Evolutionary conservation across 371 early-diverging fungal species (phyloP).

Genomic region (Lichtheimia ramosa): DNA sequence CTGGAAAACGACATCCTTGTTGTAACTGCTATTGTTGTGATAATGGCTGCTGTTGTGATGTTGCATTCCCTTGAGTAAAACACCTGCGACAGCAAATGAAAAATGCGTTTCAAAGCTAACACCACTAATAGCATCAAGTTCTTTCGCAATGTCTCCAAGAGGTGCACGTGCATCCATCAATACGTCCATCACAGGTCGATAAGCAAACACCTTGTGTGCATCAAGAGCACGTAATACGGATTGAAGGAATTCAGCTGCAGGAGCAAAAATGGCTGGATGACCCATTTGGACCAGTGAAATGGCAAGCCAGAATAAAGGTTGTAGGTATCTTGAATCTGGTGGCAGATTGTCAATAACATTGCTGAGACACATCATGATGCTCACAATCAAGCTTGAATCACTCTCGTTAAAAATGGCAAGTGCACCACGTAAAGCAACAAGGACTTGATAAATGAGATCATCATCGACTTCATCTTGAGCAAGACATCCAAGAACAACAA

Average conservation of each 20-base stretch:
- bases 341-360: constrained; percentile 81
- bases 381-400: constrained; percentile 71
- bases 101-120: constrained; percentile 84
- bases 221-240: constrained; percentile 75
- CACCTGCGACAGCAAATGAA: constrained; percentile 82
- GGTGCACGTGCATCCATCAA: constrained; percentile 69
- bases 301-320: constrained; percentile 87
- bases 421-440: constrained; percentile 83
- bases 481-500: constrained; percentile 88
- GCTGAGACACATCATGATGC: constrained; percentile 84
- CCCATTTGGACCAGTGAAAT: constrained; percentile 84
- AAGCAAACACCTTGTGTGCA: constrained; percentile 63
- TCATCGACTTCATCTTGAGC: constrained; percentile 87
- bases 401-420: constrained; percentile 80
- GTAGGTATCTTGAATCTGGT: constrained; percentile 71
- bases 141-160: constrained; percentile 59
- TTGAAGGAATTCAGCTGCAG: constrained; percentile 68
- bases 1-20: constrained; percentile 68
- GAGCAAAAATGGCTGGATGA: constrained; percentile 70
- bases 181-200: constrained; percentile 59
- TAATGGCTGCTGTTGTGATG: constrained; percentile 11
- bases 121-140: constrained; percentile 72
- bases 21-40: constrained; percentile 43
- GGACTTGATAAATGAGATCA: constrained; percentile 83
- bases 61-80: constrained; percentile 80